Percentiles rank a stretch among this genome's conserved stretches.
These are phyloP conservation scores for Pleodorina starrii DNA, from an alignment of 139 green algal species.

Conservation along the genomic window DNA sequence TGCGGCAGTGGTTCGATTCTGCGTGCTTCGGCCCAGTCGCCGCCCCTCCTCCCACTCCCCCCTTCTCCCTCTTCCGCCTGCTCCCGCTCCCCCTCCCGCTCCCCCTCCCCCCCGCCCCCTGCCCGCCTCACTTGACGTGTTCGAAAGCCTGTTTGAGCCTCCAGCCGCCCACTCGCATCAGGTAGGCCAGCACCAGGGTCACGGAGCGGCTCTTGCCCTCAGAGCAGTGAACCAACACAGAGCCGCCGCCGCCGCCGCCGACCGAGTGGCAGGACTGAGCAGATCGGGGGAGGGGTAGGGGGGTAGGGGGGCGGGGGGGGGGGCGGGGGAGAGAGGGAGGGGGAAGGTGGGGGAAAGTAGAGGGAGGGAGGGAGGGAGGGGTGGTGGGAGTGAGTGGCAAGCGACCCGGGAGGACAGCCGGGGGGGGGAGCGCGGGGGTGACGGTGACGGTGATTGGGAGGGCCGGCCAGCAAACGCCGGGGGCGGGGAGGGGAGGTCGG, in stretches of 20 bases:
- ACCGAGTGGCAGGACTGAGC: constrained; percentile 32
- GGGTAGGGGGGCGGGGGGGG: not conserved
- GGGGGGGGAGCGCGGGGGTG: no score
- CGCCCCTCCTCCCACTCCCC: no score
- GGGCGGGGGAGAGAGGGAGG: not conserved
- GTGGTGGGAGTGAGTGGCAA: no score
- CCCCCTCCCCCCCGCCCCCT: no score
- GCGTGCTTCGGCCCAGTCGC: no score
- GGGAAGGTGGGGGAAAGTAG: not conserved
- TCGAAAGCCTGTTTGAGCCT: constrained; percentile 74
- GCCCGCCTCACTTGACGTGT: constrained; percentile 53
- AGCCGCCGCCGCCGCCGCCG: constrained; percentile 58
- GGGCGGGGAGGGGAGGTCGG: no score
- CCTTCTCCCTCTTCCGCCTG: not conserved
- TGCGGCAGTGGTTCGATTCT: no score
- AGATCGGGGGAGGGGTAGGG: not conserved
- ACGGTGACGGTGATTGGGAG: no score
- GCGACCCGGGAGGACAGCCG: no score
- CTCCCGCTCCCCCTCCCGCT: not conserved
- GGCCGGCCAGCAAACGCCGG: no score
- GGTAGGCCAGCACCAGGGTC: constrained; percentile 82
- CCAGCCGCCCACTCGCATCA: constrained; percentile 73
- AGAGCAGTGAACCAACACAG: constrained; percentile 93
- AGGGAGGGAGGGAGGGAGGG: no score
- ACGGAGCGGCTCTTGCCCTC: constrained; percentile 85